Percentiles rank a stretch among this genome's conserved stretches.
These are phyloP conservation scores for Pyrenophora graminea DNA, from an alignment of 2,329 filamentous ascomycete species.

Conservation along the genomic window DNA sequence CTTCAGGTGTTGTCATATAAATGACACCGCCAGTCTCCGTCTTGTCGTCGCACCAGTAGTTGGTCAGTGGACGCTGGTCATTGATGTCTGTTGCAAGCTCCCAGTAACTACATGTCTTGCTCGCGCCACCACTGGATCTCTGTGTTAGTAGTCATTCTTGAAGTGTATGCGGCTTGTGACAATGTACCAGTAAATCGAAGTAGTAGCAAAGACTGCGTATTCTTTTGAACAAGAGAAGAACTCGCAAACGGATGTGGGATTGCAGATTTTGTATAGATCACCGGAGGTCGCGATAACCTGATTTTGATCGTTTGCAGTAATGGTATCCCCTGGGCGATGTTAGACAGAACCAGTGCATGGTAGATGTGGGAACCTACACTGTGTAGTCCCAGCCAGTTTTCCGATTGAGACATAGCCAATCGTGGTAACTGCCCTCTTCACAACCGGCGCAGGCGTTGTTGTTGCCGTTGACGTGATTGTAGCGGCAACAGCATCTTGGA, in stretches of 20 bases:
- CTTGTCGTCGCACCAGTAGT: constrained; percentile 20
- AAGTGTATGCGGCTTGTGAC: neutral
- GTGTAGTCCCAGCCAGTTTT: constrained; percentile 11
- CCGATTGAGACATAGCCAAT: constrained; percentile 15
- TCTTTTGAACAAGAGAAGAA: constrained; percentile 16
- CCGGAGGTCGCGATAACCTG: constrained; percentile 13
- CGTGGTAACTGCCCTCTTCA: constrained; percentile 13
- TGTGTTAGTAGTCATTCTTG: neutral
- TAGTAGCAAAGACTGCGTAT: constrained; percentile 6
- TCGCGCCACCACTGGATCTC: constrained; percentile 7
- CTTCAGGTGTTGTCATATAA: constrained; percentile 12
- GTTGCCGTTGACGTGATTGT: constrained; percentile 12
- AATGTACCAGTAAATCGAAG: constrained; percentile 12
- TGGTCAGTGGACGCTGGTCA: constrained; percentile 14
- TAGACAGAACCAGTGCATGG: neutral
- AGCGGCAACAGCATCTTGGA: constrained; percentile 3
- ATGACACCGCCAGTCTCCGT: constrained; percentile 12
- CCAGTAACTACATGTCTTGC: constrained; percentile 14
- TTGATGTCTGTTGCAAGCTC: constrained; percentile 13
- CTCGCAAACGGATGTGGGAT: constrained; percentile 5
- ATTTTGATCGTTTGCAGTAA: constrained; percentile 13
- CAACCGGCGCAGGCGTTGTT: constrained; percentile 13
- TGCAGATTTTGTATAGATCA: constrained; percentile 12
- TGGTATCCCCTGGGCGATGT: constrained; percentile 13
- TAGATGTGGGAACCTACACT: constrained; percentile 4